A percentile compares a stretch with the other conserved stretches of the same genome.
Evolutionary conservation across 2,329 filamentous ascomycete species (phyloP).

Genomic region (Diaporthe longicolla): DNA sequence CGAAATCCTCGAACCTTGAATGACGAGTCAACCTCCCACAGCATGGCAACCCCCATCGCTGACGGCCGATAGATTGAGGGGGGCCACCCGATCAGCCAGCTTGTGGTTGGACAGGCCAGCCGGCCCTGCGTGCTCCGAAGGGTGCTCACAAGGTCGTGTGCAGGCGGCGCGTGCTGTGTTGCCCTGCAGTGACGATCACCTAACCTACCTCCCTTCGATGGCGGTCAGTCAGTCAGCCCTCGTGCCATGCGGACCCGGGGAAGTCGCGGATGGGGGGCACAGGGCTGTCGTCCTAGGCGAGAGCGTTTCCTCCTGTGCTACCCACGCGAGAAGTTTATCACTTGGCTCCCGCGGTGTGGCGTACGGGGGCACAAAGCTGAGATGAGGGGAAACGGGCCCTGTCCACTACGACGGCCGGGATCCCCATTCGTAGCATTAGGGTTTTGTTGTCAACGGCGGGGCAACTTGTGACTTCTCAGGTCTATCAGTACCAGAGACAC

Average conservation of each 20-base stretch:
- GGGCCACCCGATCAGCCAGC: neutral
- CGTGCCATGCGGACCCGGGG: neutral
- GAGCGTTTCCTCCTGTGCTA: slow-evolving; percentile 13
- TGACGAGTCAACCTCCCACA: slow-evolving; percentile 20
- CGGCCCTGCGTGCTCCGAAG: slow-evolving; percentile 30
- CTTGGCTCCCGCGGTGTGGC: slow-evolving; percentile 22
- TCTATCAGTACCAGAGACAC: neutral
- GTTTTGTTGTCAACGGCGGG: slow-evolving; percentile 12
- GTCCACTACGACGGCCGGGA: neutral
- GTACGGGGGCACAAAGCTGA: neutral
- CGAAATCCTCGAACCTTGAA: slow-evolving; percentile 14
- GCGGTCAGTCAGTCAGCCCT: slow-evolving; percentile 6
- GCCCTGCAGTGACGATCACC: slow-evolving; percentile 29
- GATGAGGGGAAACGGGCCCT: neutral
- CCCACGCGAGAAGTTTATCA: slow-evolving; percentile 6
- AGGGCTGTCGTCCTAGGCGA: slow-evolving; percentile 9
- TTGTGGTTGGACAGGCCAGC: neutral
- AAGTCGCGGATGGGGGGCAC: slow-evolving; percentile 10
- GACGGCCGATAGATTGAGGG: neutral
- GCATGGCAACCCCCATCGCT: slow-evolving; percentile 3
- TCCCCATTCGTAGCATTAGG: slow-evolving; percentile 1
- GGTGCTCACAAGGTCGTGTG: slow-evolving; percentile 14
- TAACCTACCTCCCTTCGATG: neutral
- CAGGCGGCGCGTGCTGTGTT: neutral
- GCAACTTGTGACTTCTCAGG: neutral